Evolutionary conservation across 1,284 basidiomycete species (phyloP), one percentile per base, ranked within the genome.

Genomic region (Tetrapyrgos nigripes): DNA sequence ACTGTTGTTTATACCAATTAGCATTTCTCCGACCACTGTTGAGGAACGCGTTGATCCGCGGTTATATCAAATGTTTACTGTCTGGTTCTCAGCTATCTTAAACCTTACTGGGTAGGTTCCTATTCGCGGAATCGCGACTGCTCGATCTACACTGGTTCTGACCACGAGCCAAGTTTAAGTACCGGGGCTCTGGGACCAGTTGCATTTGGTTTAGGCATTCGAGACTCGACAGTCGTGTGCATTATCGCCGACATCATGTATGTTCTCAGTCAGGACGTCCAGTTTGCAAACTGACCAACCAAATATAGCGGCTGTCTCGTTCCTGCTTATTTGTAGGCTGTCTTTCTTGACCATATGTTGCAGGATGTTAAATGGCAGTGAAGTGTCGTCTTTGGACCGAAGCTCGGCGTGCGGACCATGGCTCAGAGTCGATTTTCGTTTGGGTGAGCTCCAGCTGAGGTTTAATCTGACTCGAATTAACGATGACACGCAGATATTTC

Each of bases 401-500:
- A 84, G 59, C 72, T 85, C 0, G 87, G 87, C 5, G 82, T 82
- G 61, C 77, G 87, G 24, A 80, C 85, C 23, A 89, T 90, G 87
- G 80, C 87, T 2, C 81, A 84, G 55, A 78, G 59, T 48, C 52
- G 59, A 10, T 61, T 55, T 28, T 57, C 59, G 14, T 61, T 61
- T 27, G 59, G 84, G 83, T 76, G 83, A 81, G 73, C 80, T 46
- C 11, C n/a, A n/a, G n/a, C n/a, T n/a, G n/a, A n/a, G n/a, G n/a
- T n/a, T n/a, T n/a, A n/a, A n/a, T n/a, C n/a, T n/a, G n/a, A n/a
- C n/a, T n/a, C n/a, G n/a, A n/a, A n/a, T n/a, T n/a, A n/a, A n/a
- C n/a, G n/a, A n/a, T n/a, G n/a, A n/a, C n/a, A n/a, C n/a, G n/a
- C 65, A 89, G 88, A 10, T 88, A 86, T 68, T 86, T 83, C 63